phyloP scores from a whole-genome alignment of 352 stramenopile species.

The Discostella stelligera region DNA sequence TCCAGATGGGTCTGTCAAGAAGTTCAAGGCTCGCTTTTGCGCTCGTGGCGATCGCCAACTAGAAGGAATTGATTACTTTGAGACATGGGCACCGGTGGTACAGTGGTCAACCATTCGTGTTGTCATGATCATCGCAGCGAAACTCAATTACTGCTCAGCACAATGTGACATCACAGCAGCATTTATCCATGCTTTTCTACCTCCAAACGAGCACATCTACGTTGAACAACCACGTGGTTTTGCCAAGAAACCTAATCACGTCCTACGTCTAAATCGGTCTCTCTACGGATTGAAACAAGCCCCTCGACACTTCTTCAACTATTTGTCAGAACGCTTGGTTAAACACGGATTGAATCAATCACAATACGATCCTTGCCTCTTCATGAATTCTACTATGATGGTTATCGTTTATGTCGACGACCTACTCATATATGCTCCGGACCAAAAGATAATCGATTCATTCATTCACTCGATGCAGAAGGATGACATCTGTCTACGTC shows the following conservation, averaged over 20 bases:
- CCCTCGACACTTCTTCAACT: too few species aligned
- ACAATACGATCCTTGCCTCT: constrained; percentile 39
- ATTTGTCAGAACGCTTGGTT: not conserved
- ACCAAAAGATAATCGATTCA: constrained; percentile 1
- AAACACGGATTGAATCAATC: constrained; percentile 13
- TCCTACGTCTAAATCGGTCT: too few species aligned
- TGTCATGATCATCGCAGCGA: constrained; percentile 37
- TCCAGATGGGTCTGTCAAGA: too few species aligned
- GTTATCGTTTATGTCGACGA: constrained; percentile 53
- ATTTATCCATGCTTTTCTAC: constrained; percentile 24
- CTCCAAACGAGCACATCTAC: constrained; percentile 19
- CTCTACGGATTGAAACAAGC: too few species aligned
- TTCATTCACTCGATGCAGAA: constrained; percentile 28
- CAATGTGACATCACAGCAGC: constrained; percentile 31
- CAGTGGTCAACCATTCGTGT: constrained; percentile 36
- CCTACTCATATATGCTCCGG: constrained; percentile 3
- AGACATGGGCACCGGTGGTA: constrained; percentile 38
- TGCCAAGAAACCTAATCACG: not conserved
- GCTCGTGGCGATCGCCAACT: constrained; percentile 38
- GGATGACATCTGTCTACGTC: too few species aligned
- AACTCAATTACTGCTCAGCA: not conserved
- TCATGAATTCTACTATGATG: constrained; percentile 25
- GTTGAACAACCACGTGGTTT: too few species aligned
- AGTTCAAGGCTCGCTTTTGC: constrained; percentile 56
- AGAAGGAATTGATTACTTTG: constrained; percentile 43